Evolutionary conservation across 495 filamentous ascomycete species (phyloP).

Genomic region (Aspergillus nanangensis): DNA sequence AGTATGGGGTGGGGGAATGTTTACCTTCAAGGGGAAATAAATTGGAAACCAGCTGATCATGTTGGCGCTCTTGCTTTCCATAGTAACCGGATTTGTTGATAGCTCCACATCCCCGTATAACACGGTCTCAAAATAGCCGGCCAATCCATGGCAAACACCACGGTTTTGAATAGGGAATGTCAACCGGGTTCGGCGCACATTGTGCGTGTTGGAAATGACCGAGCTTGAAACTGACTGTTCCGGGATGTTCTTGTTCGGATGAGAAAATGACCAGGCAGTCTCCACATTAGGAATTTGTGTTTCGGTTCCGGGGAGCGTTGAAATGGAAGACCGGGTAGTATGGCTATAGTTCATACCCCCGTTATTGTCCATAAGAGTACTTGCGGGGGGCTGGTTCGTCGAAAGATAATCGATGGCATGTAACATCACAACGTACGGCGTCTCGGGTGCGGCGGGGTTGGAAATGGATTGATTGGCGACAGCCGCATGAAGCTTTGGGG

Average conservation of each 20-base stretch:
- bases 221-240: slow-evolving; percentile 27
- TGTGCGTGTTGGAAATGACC: slow-evolving; percentile 73
- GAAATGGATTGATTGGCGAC: slow-evolving; percentile 54
- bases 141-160: slow-evolving; percentile 86
- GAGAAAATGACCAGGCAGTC: slow-evolving; percentile 46
- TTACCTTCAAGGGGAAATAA: slow-evolving; percentile 92
- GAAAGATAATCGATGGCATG: slow-evolving; percentile 81
- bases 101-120: slow-evolving; percentile 82
- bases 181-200: slow-evolving; percentile 69
- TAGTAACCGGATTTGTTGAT: slow-evolving; percentile 87
- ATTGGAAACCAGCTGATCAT: slow-evolving; percentile 99
- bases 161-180: slow-evolving; percentile 66
- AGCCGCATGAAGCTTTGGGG: slow-evolving; percentile 80
- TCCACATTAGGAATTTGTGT: slow-evolving; percentile 33
- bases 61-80: slow-evolving; percentile 84
- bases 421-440: slow-evolving; percentile 89
- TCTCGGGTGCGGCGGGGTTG: slow-evolving; percentile 70
- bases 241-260: slow-evolving; percentile 40
- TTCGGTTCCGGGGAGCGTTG: slow-evolving; percentile 26
- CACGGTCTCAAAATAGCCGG: slow-evolving; percentile 92
- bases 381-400: slow-evolving; percentile 25
- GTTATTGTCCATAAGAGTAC: slow-evolving; percentile 9
- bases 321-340: slow-evolving; percentile 24
- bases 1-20: slow-evolving; percentile 1
- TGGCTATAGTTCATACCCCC: slow-evolving; percentile 8